phyloP scores from a whole-genome alignment of 768 basidiomycete species.

The Cystobasidium tubakii region DNA sequence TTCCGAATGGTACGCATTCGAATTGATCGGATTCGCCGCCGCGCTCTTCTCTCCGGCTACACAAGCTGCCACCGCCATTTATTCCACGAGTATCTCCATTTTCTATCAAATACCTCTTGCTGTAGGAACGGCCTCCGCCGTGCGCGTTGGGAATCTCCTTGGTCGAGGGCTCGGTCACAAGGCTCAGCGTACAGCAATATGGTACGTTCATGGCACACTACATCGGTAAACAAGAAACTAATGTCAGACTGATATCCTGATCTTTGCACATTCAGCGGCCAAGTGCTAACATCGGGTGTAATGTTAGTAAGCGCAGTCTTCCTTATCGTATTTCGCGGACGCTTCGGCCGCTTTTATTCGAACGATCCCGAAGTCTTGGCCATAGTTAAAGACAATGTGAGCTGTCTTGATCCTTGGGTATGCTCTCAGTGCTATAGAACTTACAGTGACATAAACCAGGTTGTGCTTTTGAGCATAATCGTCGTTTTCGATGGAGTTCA shows the following conservation, averaged over 20 bases:
- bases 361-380: constrained; percentile 11
- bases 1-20: constrained; percentile 27
- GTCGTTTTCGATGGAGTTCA: not conserved
- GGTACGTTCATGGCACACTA: no score
- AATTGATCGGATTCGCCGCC: constrained; percentile 4
- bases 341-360: constrained; percentile 4
- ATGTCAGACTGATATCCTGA: not conserved
- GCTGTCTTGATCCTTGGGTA: no score
- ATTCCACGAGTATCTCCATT: constrained; percentile 4
- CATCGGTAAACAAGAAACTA: no score
- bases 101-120: constrained; percentile 15
- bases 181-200: not conserved
- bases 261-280: not conserved
- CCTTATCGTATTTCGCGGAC: not conserved
- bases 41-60: not conserved
- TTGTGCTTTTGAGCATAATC: not conserved
- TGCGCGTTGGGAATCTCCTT: constrained; percentile 13
- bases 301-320: constrained; percentile 11
- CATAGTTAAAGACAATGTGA: not conserved
- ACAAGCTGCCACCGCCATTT: constrained; percentile 24
- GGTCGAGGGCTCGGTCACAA: not conserved
- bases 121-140: not conserved
- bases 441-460: not conserved
- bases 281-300: not conserved
- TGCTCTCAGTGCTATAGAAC: no score